Percentiles rank a stretch among this genome's conserved stretches.
These are phyloP conservation scores for Solanum paucissectum DNA, from an alignment of 257 asterid genomes.

Conservation along the genomic window DNA sequence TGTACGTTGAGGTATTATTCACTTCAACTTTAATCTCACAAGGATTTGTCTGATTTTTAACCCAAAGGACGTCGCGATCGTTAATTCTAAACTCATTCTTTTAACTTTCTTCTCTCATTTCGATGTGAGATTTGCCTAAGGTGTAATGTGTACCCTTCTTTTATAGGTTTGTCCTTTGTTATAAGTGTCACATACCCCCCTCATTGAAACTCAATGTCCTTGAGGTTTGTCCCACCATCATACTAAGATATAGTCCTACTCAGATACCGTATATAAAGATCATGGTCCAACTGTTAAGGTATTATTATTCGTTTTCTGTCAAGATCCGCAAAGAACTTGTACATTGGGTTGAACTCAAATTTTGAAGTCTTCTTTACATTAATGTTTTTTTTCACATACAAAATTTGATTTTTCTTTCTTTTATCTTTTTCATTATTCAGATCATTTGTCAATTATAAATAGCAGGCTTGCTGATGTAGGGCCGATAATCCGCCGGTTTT, in stretches of 20 bases:
- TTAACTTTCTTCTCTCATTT: neutral
- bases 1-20: neutral
- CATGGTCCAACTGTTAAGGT: too few relatives aligned
- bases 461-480: neutral
- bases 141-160: neutral
- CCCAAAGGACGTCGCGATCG: accelerated
- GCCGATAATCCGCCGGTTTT: neutral
- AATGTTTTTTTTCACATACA: neutral
- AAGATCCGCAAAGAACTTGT: neutral
- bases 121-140: neutral
- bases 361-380: neutral
- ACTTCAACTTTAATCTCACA: neutral
- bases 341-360: neutral
- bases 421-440: neutral
- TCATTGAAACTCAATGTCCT: neutral
- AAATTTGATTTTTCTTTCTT: neutral
- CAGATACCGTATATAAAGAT: too few relatives aligned
- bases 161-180: neutral
- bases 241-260: neutral
- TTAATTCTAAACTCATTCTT: neutral
- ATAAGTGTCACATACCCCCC: neutral
- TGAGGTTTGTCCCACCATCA: neutral
- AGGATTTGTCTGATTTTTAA: neutral
- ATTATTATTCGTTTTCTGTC: neutral
- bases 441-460: neutral